These are phyloP conservation scores for Fusarium agapanthi DNA, from an alignment of 2,329 filamentous ascomycete genomes.

Conservation along the genomic window DNA sequence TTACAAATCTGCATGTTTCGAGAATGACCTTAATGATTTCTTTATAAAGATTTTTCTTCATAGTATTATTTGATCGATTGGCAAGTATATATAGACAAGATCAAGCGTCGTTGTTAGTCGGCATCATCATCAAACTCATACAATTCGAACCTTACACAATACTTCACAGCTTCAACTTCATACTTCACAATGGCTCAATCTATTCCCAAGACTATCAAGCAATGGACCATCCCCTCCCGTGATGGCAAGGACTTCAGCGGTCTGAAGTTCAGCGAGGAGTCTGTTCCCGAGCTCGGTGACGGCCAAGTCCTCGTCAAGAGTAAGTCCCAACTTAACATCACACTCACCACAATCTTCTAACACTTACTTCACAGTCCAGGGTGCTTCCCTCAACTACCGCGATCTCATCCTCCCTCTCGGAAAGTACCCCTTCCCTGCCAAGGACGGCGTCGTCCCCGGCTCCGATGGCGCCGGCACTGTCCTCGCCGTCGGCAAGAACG, in stretches of 20 bases:
- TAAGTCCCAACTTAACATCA: conserved; percentile 27
- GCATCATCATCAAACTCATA: neutral
- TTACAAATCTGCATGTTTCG: conserved; percentile 18
- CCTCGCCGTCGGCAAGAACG: conserved; percentile 59
- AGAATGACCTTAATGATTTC: neutral
- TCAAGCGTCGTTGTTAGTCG: neutral
- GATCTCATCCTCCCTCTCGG: conserved; percentile 62
- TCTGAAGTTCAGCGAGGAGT: conserved; percentile 63
- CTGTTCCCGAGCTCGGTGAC: conserved; percentile 70
- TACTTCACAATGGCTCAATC: conserved; percentile 36
- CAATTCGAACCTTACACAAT: neutral
- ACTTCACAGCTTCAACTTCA: neutral
- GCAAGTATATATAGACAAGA: conserved; percentile 9
- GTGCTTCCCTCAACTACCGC: conserved; percentile 64
- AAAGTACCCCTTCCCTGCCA: conserved; percentile 55
- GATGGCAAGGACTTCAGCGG: conserved; percentile 63
- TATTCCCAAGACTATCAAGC: conserved; percentile 56
- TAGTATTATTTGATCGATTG: neutral
- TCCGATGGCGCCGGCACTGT: conserved; percentile 65
- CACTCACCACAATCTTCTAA: conserved; percentile 1
- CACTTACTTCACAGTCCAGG: conserved; percentile 50
- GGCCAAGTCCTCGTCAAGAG: conserved; percentile 75
- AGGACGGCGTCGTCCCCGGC: conserved; percentile 56
- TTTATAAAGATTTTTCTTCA: neutral
- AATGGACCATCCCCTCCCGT: conserved; percentile 61